Base-by-base conservation (phyloP, 169 alveolate species). In the Theileria luwenshuni region DNA sequence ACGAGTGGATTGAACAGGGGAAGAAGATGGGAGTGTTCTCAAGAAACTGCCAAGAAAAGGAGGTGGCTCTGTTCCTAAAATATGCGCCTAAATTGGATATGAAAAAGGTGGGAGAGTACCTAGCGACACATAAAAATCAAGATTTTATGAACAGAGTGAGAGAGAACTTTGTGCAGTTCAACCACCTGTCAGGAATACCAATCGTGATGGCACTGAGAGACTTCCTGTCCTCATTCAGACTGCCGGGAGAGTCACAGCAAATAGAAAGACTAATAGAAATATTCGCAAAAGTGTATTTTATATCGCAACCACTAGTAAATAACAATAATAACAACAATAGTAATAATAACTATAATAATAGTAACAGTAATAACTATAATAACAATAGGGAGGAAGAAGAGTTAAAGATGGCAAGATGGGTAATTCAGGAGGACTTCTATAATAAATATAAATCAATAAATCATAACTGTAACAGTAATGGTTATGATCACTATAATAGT, bases 231-330 rank as follows among this genome's bases (percentile, higher is more conserved):
- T 76, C 95, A 19, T 95, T 93, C 84, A 90, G 93, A 72, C 74
- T 94, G 38, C 97, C 97, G 0, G 97, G 97, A 0, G 98, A 95
- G 76, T 90, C 97, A 6, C 97, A 95, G 60, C 92, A 91, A 69
- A 94, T 95, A 43, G 97, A 94, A 69, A 77, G 98, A 68, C 91
- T 95, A 63, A 86, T 95, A 75, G 96, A 93, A 73, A 88, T 86
- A 19, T 95, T 90, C 70, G 85, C 96, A 33, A 76, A 74, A 49
- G 94, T 90, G 56, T 93, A 86, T 72, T 94, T 87, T 77, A 83
- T 64, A 69, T 72, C 83, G 62, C 86, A 76, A 73, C 89, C 86
- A 21, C 43, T 79, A 25, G 77, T 47, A 13, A 63, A 42, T 42
- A 56, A 69, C 28, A 56, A 17, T 23, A 68, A 63, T n/a, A 12